Base-by-base conservation (phyloP, 768 basidiomycete genomes). In the Trametes coccinea region DNA sequence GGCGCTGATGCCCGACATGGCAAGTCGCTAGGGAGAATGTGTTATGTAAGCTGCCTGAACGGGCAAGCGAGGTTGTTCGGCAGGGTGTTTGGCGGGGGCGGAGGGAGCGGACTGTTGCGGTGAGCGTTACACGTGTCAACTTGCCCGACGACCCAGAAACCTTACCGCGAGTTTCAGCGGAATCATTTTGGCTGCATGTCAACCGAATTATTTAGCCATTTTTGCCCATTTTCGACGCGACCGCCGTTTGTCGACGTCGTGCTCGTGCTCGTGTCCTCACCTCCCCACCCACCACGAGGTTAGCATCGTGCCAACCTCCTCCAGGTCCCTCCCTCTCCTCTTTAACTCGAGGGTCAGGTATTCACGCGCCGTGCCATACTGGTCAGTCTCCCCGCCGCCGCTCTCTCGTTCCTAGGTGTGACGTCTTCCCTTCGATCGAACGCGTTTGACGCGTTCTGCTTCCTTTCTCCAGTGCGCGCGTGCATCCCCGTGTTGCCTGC, bases 91-190 rank as follows among this genome's bases (percentile, higher is more conserved):
- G 41, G 56, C 34, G 44, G 62, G 48, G 60, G 40, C 52, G 65
- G 48, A 53, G 55, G 40, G 33, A 34, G 65, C 39, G 51, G 57
- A 59, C 62, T 41, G 60, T 64, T 66, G 60, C 61, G 60, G 63
- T 50, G 49, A 59, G 50, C 66, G 66, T 69, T 66, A 69, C 66
- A 69, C 69, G 69, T 69, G 69, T 67, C 69, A 64, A 55, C 27
- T 48, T 5, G 40, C 50, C 60, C 56, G 60, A 61, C 56, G 59
- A 55, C 45, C 53, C 43, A 53, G 55, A 43, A 22, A 29, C 63
- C 55, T 55, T 49, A 13, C 59, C 53, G 56, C 68, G 56, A 69
- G 68, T 72, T 69, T 69, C 68, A 69, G 64, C 62, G 64, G 59
- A 70, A 61, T 69, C 69, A 68, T 67, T 69, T 69, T 62, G 57